Evolutionary conservation across 768 basidiomycete genomes (phyloP).

Genomic region (Pisolithus orientalis): DNA sequence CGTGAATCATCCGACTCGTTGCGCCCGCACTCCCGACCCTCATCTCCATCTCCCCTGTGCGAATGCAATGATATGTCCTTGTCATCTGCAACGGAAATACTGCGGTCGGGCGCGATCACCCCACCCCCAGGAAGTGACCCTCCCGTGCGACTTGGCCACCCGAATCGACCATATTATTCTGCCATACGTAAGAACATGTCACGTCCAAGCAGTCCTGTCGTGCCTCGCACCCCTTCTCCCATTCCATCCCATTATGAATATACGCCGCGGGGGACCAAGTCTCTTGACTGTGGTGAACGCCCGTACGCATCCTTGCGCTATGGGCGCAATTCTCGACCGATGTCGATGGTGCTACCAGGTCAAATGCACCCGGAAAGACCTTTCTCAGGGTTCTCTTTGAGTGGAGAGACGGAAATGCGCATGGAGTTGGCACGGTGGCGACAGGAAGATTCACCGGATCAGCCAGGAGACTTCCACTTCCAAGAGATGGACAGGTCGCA

Average conservation of each 20-base stretch:
- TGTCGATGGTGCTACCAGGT: conserved; percentile 22
- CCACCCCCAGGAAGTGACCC: conserved; percentile 16
- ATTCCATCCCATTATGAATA: conserved; percentile 18
- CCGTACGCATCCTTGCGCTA: conserved; percentile 8
- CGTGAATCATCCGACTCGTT: conserved; percentile 19
- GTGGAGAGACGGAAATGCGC: conserved; percentile 53
- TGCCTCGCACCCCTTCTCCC: conserved; percentile 23
- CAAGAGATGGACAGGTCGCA: conserved; percentile 19
- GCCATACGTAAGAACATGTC: conserved; percentile 47
- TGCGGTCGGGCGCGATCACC: conserved; percentile 13
- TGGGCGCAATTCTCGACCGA: conserved; percentile 18
- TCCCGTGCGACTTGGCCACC: conserved; percentile 42
- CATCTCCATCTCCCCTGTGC: conserved; percentile 16
- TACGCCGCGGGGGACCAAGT: conserved; percentile 25
- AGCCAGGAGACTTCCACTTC: conserved; percentile 27
- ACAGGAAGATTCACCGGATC: conserved; percentile 23
- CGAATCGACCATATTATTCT: conserved; percentile 48
- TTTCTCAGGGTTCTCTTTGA: conserved; percentile 45
- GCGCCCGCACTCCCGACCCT: conserved; percentile 15
- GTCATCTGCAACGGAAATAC: conserved; percentile 12
- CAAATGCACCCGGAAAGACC: conserved; percentile 12
- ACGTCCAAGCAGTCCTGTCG: conserved; percentile 31
- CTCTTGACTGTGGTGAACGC: conserved; percentile 24
- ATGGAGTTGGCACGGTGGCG: conserved; percentile 45
- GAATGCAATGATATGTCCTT: conserved; percentile 13